A percentile compares a stretch with the other conserved stretches of the same genome.
These are phyloP conservation scores for Crucihimalaya himalaica DNA, from an alignment of 345 rosid species.

Conservation along the genomic window DNA sequence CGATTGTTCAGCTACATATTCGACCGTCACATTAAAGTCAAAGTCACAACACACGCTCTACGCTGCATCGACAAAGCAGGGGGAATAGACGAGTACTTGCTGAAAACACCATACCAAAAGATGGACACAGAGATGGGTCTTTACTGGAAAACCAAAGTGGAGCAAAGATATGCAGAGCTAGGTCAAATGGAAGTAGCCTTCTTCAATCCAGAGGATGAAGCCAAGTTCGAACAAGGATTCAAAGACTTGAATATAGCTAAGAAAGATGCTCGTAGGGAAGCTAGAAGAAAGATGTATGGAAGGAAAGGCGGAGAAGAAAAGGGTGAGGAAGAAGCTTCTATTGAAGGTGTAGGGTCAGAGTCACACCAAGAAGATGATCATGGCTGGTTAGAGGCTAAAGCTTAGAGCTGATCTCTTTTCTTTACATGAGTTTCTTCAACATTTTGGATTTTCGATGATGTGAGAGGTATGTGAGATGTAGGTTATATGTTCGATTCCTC, in stretches of 20 bases:
- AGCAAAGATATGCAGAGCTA: slow-evolving; percentile 83
- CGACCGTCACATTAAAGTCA: slow-evolving; percentile 86
- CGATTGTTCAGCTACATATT: slow-evolving; percentile 87
- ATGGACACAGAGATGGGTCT: slow-evolving; percentile 96
- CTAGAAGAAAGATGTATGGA: slow-evolving; percentile 58
- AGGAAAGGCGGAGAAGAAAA: slow-evolving; percentile 40
- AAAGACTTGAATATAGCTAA: slow-evolving; percentile 70
- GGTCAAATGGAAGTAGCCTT: slow-evolving; percentile 76
- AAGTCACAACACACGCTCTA: slow-evolving; percentile 87
- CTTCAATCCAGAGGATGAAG: slow-evolving; percentile 73
- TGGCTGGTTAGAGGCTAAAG: slow-evolving; percentile 49
- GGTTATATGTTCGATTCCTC: slow-evolving; percentile 24
- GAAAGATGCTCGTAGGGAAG: slow-evolving; percentile 64
- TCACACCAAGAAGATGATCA: slow-evolving; percentile 41
- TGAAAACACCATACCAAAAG: slow-evolving; percentile 90
- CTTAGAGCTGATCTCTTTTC: slow-evolving; percentile 36
- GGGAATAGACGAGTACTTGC: slow-evolving; percentile 94
- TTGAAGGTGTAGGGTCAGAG: slow-evolving; percentile 37
- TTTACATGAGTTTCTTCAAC: slow-evolving; percentile 19
- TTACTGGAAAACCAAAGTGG: slow-evolving; percentile 87
- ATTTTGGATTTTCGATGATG: slow-evolving; percentile 15
- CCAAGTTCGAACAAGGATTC: slow-evolving; percentile 73
- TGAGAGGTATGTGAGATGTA: slow-evolving; percentile 22
- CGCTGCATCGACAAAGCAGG: slow-evolving; percentile 99
- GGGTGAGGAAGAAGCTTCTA: slow-evolving; percentile 35